phyloP scores from a whole-genome alignment of 768 basidiomycete species.

The Leccinum incarnatum region DNA sequence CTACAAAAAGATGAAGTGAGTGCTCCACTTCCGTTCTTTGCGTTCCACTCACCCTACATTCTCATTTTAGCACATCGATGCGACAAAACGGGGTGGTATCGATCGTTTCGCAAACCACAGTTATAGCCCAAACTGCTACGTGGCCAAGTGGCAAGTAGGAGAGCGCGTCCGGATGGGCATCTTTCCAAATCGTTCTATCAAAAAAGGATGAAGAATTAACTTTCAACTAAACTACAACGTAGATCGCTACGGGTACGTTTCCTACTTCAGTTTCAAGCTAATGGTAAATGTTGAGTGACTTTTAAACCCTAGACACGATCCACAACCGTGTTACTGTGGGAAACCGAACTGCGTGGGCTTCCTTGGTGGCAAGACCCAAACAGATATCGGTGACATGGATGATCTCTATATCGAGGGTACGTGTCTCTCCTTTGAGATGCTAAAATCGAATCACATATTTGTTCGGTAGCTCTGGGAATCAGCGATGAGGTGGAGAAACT shows the following conservation, averaged over 20 bases:
- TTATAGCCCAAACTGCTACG: slow-evolving; percentile 96
- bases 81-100: slow-evolving; percentile 94
- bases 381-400: slow-evolving; percentile 91
- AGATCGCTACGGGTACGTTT: slow-evolving; percentile 91
- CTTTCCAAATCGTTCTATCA: slow-evolving; percentile 83
- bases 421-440: not conserved
- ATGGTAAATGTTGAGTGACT: not conserved
- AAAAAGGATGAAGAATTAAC: slow-evolving; percentile 84
- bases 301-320: slow-evolving; percentile 65
- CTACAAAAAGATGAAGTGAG: slow-evolving; percentile 93
- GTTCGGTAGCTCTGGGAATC: slow-evolving; percentile 78
- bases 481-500: slow-evolving; percentile 82
- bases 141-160: slow-evolving; percentile 97
- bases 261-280: not conserved
- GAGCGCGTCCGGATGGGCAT: slow-evolving; percentile 93
- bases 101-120: slow-evolving; percentile 98
- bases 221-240: slow-evolving; percentile 99
- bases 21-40: slow-evolving; percentile 2
- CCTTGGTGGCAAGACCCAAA: slow-evolving; percentile 98
- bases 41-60: not conserved
- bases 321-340: slow-evolving; percentile 93
- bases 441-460: not conserved
- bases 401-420: slow-evolving; percentile 90
- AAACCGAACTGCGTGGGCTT: slow-evolving; percentile 93
- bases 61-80: slow-evolving; percentile 81